A percentile compares a stretch with the other conserved stretches of the same genome.
These are phyloP conservation scores for Pyrus communis DNA, from an alignment of 306 rosid species.

Conservation along the genomic window DNA sequence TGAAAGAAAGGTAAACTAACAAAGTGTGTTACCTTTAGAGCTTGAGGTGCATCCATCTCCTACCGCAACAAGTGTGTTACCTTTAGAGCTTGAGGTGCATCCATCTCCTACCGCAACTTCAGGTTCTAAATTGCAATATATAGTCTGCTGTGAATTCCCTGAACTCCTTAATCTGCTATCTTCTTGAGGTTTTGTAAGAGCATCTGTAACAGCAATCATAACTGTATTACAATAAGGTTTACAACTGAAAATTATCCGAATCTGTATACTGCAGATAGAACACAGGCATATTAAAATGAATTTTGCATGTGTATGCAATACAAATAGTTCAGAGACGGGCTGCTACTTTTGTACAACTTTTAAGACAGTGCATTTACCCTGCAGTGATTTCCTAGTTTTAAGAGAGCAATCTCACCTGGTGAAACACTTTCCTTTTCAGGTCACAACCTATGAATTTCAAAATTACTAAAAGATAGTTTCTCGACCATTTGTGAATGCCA, in stretches of 20 bases:
- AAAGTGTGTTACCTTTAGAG: constrained; percentile 35
- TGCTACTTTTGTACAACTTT: neutral
- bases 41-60: constrained; percentile 40
- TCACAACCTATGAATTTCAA: neutral
- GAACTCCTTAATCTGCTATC: constrained; percentile 35
- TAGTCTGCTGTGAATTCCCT: constrained; percentile 34
- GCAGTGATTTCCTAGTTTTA: neutral
- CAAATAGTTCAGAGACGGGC: neutral
- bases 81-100: constrained; percentile 37
- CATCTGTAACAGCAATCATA: constrained; percentile 38
- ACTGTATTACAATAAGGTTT: constrained; percentile 3
- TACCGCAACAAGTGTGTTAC: constrained; percentile 27
- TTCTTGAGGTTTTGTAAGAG: constrained; percentile 31
- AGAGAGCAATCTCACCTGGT: neutral
- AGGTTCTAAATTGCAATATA: constrained; percentile 33
- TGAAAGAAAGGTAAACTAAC: neutral
- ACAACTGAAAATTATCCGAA: neutral
- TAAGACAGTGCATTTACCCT: neutral
- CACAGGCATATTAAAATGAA: neutral
- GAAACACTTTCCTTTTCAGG: neutral
- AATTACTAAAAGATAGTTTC: neutral
- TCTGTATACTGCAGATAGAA: neutral
- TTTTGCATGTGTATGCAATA: neutral
- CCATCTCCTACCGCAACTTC: constrained; percentile 36
- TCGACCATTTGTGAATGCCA: neutral